Base-by-base conservation (phyloP, 495 filamentous ascomycete species). In the Aspergillus coremiiformis region DNA sequence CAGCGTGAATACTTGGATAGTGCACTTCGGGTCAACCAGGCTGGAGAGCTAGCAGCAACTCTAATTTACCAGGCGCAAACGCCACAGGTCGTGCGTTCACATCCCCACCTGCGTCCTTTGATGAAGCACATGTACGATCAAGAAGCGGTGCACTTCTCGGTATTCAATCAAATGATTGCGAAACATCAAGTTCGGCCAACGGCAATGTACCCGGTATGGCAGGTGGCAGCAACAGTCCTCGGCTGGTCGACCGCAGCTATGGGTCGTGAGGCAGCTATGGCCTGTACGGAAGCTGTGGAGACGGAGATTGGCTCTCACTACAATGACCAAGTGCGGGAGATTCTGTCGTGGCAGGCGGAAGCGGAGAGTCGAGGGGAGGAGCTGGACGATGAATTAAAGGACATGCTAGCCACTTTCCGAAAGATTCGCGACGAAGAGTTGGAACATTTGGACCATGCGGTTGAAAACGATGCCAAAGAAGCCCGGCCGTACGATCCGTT, bases 101-200 rank as follows among this genome's bases (percentile, higher is more conserved):
- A 98, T 62, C 90, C 92, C 0, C 89, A 93, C 64, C 83, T 98
- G 19, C 83, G 87, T 12, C 83, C 87, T 0, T 70, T 96, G 15
- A 95, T 98, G 87, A 82, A 85, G 52, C 93, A 97, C 74, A 98
- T 98, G 94, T 90, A 95, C 76, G 88, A 92, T 58, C 93, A 98
- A 66, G 93, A 98, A 74, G 89, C 84, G 5, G 82, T 79, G 7
- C 93, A 98, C 67, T 81, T 97, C 54, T 61, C 71, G 12, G 89
- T 81, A 45, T 98, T 98, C 82, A 95, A 96, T 66, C 47, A 69
- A 1, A 79, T 97, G 9, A 70, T 97, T 15, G 85, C 87, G 3
- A 84, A 84, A 49, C 93, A 98, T 67, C 89, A 91, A 43, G 80
- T 98, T 12, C 91, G 93, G 0, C 93, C 93, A 0, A 97, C 93